Base-by-base conservation (phyloP, 1,284 basidiomycete species). In the Heterobasidion occidentale region DNA sequence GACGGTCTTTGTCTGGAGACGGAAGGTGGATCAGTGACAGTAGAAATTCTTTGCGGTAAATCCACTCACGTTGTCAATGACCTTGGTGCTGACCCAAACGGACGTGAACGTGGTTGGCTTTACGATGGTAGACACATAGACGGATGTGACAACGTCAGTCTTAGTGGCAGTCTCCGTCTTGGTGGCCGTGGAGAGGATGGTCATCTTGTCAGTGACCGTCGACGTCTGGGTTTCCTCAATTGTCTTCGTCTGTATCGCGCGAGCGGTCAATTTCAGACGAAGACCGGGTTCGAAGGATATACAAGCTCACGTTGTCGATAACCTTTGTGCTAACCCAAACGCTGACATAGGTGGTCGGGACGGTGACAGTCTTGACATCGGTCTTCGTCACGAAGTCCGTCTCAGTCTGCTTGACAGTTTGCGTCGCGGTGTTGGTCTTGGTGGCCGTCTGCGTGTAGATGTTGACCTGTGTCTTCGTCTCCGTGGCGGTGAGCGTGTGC, bases 401-500 rank as follows among this genome's bases (percentile, higher is more conserved):
- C 54, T 53, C 45, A 2, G 65, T 67, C 51, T 57, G 52, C 17
- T 56, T 49, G 47, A 57, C 35, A 14, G 61, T 48, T 17, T 48
- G 11, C 17, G 27, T 19, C 46, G 46, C n/a, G 17, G 46, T 33
- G 19, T 48, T 48, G 46, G 27, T 17, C 46, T 48, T 11, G 46
- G 53, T 58, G 34, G 55, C 52, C 5, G 55, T 63, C 50, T 54
- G 49, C 44, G 69, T 70, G 56, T 19, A 17, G 12, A 48, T 17
- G 27, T 78, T 74, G 62, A 75, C 71, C 67, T 77, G 69, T 15
- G 82, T 84, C 70, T 67, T 67, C 4, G 78, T 82, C 70, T 82
- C 76, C 50, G 82, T 84, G 14, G 79, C 78, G 60, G 82, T 85
- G 62, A 82, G 68, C 42, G 81, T 84, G 67, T 84, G 77, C 60